Conservation (phyloP, 2,329 filamentous ascomycete species). For the Aspergillus udagawae region DNA sequence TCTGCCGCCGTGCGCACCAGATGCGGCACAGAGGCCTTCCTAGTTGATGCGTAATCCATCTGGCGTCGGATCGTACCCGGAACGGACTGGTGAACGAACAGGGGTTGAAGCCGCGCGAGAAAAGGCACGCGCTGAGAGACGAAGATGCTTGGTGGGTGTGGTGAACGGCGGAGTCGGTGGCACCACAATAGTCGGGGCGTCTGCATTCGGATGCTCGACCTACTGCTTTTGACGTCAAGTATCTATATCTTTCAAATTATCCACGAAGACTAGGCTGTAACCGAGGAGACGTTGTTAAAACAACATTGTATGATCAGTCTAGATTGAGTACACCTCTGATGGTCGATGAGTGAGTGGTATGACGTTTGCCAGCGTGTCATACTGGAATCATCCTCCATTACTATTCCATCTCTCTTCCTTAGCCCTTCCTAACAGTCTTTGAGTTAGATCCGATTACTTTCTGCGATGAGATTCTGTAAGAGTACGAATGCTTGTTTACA, state of each 20-base stretch:
- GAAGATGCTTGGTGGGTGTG: neutral
- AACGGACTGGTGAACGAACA: neutral
- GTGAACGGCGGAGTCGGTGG: conserved; percentile 1
- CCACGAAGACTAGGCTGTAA: neutral
- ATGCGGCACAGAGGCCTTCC: conserved; percentile 49
- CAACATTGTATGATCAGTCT: neutral
- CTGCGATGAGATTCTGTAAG: neutral
- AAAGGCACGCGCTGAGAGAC: conserved; percentile 3
- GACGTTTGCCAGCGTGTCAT: neutral
- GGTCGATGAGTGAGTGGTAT: neutral
- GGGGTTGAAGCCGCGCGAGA: neutral
- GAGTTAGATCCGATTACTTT: neutral
- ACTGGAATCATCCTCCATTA: neutral
- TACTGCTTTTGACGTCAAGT: neutral
- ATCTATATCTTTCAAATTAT: neutral
- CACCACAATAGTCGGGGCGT: conserved; percentile 6
- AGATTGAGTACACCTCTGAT: neutral
- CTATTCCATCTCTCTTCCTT: neutral
- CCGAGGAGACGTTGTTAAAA: neutral
- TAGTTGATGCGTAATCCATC: conserved; percentile 25
- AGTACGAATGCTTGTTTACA: neutral
- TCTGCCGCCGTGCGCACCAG: conserved; percentile 70
- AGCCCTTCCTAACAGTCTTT: neutral
- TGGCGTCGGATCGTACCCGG: conserved; percentile 5
- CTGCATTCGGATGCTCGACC: conserved; percentile 10